Evolutionary conservation across 495 filamentous ascomycete species (phyloP), one percentile per base, ranked within the genome.

Genomic region (Daldinia concentrica): DNA sequence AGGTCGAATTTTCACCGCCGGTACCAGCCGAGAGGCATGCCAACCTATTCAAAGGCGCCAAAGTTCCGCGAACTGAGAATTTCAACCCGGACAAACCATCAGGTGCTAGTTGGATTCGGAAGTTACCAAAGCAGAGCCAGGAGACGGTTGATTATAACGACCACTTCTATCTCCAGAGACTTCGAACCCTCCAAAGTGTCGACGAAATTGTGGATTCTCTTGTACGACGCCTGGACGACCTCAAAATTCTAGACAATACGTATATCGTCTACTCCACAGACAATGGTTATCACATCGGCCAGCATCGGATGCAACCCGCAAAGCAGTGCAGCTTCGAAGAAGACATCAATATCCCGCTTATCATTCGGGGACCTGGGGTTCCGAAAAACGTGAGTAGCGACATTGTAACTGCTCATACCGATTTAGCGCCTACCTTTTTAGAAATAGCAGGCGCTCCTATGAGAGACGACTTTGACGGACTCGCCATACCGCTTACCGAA

Each of bases 221-320:
- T 1, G 75, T 92, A 1, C 64, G 71, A 0, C 82, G 84, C 0
- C 77, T 93, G 0, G 83, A 86, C 14, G 72, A 80, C 2, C 77
- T 83, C 26, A 82, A 78, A 15, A 68, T 90, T 32, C 76, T 91
- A 7, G 88, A 91, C 11, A 87, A 91, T 66, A 93, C 90, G 0
- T 92, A 88, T 64, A 84, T 93, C 51, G 83, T 93, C 57, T 92
- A 90, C 74, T 90, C 90, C 1, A 89, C 87, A 0, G 91, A 93
- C 69, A 93, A 93, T 68, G 91, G 91, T 0, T 93, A 89, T 76
- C 90, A 92, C 68, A 90, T 93, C 58, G 87, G 90, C 26, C 91
- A 93, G 68, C 91, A 93, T 73, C 84, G 91, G 5, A 71, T 92
- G 32, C 87, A 88, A 11, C 90, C 91, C 1, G 91, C 90, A 2